phyloP scores from a whole-genome alignment of 1,284 basidiomycete species.

The Coniferiporia sulphurascens region DNA sequence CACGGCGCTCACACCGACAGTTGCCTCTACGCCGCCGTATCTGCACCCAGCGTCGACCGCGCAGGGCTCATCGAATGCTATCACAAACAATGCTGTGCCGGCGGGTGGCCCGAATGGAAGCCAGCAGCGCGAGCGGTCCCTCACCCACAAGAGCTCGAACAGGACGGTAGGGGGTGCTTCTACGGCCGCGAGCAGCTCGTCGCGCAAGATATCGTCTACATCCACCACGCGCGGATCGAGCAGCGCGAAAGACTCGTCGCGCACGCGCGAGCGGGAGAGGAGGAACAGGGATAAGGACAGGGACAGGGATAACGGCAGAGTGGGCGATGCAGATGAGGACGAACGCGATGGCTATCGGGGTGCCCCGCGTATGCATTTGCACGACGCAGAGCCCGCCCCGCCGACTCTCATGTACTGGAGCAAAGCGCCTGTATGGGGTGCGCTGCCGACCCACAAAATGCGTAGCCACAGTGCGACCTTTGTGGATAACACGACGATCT shows the following conservation, averaged over 20 bases:
- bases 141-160: conserved; percentile 18
- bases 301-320: neutral
- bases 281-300: neutral
- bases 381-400: conserved; percentile 49
- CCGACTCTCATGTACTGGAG: conserved; percentile 83
- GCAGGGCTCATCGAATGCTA: neutral
- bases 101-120: neutral
- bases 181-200: neutral
- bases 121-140: conserved; percentile 9
- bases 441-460: conserved; percentile 67
- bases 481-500: conserved; percentile 69
- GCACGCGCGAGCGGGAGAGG: conserved; percentile 12
- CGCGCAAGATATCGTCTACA: conserved; percentile 8
- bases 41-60: neutral
- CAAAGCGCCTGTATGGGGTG: conserved; percentile 74
- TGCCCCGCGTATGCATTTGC: conserved; percentile 34
- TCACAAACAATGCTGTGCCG: neutral
- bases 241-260: conserved; percentile 6
- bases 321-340: conserved; percentile 5
- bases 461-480: conserved; percentile 84
- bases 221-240: conserved; percentile 5
- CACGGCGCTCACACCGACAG: neutral
- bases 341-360: conserved; percentile 2
- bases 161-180: conserved; percentile 12
- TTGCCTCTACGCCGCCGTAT: neutral